Evolutionary conservation across 345 rosid species (phyloP).

Genomic region (Salix suchowensis): DNA sequence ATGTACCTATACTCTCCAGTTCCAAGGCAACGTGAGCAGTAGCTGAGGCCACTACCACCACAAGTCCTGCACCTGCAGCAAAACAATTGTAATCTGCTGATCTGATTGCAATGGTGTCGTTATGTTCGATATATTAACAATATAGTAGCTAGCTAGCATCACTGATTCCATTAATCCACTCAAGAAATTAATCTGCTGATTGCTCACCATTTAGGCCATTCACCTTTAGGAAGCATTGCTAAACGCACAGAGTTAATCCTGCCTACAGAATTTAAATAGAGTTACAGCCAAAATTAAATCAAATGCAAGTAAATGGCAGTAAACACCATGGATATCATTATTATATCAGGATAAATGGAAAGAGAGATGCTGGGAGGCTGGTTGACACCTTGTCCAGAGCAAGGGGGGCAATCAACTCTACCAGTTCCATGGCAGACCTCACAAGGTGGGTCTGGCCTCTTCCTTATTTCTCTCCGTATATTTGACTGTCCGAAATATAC

Average conservation of each 20-base stretch:
- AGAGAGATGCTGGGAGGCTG: neutral
- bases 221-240: slow-evolving; percentile 71
- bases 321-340: neutral
- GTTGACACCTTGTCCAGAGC: slow-evolving; percentile 58
- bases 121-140: too few species aligned
- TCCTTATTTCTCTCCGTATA: slow-evolving; percentile 31
- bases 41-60: slow-evolving; percentile 75
- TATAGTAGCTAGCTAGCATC: too few species aligned
- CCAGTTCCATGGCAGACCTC: slow-evolving; percentile 65
- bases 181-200: neutral
- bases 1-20: slow-evolving; percentile 57
- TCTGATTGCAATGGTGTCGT: neutral
- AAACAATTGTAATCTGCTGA: neutral
- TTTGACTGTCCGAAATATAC: slow-evolving; percentile 43
- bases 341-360: neutral
- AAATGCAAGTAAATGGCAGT: too few species aligned
- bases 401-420: slow-evolving; percentile 54
- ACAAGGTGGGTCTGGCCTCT: slow-evolving; percentile 57
- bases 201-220: slow-evolving; percentile 80
- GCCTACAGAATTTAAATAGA: slow-evolving; percentile 31
- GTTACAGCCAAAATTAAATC: too few species aligned
- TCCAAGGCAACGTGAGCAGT: slow-evolving; percentile 71
- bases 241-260: slow-evolving; percentile 51
- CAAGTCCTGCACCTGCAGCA: slow-evolving; percentile 58
- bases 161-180: neutral